Percentiles rank a stretch among this genome's conserved stretches.
These are phyloP conservation scores for Scytalidium lignicola DNA, from an alignment of 2,329 filamentous ascomycete genomes.

Conservation along the genomic window DNA sequence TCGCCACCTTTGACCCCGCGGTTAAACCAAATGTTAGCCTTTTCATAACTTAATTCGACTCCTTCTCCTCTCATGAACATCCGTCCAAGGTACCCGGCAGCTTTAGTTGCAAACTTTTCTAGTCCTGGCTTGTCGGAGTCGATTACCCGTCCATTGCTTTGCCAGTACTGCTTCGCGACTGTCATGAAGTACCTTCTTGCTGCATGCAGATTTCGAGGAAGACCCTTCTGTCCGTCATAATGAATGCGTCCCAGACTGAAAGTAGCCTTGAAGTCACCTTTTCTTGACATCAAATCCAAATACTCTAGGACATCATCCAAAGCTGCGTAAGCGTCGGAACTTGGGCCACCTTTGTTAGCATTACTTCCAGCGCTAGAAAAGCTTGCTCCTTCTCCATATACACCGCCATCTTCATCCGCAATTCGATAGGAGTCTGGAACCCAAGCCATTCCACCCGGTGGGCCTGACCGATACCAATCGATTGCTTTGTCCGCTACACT, in stretches of 20 bases:
- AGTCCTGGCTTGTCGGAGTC: slow-evolving; percentile 49
- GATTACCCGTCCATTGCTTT: slow-evolving; percentile 56
- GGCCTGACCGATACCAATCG: slow-evolving; percentile 79
- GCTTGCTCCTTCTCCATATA: slow-evolving; percentile 94
- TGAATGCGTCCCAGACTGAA: slow-evolving; percentile 65
- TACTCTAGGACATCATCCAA: slow-evolving; percentile 95
- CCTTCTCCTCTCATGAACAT: slow-evolving; percentile 71
- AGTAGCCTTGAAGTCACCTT: slow-evolving; percentile 66
- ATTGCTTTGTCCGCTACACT: slow-evolving; percentile 91
- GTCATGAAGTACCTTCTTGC: slow-evolving; percentile 66
- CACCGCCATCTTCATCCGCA: slow-evolving; percentile 83
- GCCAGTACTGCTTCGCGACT: slow-evolving; percentile 64
- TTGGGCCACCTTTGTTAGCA: slow-evolving; percentile 65
- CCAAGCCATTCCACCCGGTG: slow-evolving; percentile 79
- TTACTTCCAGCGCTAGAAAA: slow-evolving; percentile 81
- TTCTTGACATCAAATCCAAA: slow-evolving; percentile 65
- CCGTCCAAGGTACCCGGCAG: slow-evolving; percentile 64
- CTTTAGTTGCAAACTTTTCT: slow-evolving; percentile 62
- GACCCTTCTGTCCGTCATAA: slow-evolving; percentile 60
- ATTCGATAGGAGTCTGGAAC: slow-evolving; percentile 76
- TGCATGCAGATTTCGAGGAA: slow-evolving; percentile 55
- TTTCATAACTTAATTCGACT: slow-evolving; percentile 59
- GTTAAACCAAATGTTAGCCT: slow-evolving; percentile 63
- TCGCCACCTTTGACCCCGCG: slow-evolving; percentile 60
- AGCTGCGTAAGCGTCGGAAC: slow-evolving; percentile 77